A percentile compares a stretch with the other conserved stretches of the same genome.
Evolutionary conservation across 2,329 filamentous ascomycete species (phyloP).

Genomic region (Furcasterigmium furcatum): DNA sequence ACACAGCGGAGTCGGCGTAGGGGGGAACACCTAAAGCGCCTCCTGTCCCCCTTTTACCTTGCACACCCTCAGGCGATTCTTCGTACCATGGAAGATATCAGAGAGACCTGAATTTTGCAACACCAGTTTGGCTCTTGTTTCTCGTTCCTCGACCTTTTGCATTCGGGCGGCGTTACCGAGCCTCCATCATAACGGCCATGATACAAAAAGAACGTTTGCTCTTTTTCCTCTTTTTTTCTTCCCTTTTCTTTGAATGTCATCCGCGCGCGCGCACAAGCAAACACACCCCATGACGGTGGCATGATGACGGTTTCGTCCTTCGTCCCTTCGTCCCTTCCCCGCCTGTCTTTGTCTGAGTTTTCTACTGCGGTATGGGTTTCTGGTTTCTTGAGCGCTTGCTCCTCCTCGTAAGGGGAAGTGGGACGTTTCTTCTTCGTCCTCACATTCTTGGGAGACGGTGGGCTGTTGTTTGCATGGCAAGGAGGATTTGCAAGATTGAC

Average conservation of each 20-base stretch:
- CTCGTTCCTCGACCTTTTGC: no score
- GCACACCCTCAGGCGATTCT: background rate
- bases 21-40: conserved; percentile 33
- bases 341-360: conserved; percentile 5
- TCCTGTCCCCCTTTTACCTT: no score
- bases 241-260: conserved; percentile 9
- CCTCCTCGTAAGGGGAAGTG: no score
- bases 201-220: conserved; percentile 9
- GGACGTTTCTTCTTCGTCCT: no score
- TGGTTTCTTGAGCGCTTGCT: conserved; percentile 10
- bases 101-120: no score
- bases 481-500: no score
- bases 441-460: no score
- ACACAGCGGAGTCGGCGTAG: conserved; percentile 46
- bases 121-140: no score
- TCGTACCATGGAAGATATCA: no score
- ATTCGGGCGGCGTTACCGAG: conserved; percentile 31
- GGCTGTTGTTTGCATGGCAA: no score
- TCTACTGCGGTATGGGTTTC: conserved; percentile 8
- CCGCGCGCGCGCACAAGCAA: background rate
- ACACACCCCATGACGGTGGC: background rate
- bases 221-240: conserved; percentile 17
- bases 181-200: conserved; percentile 7
- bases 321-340: background rate
- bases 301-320: background rate